Evolutionary conservation across 306 rosid genomes (phyloP).

Genomic region (Fragaria iinumae): DNA sequence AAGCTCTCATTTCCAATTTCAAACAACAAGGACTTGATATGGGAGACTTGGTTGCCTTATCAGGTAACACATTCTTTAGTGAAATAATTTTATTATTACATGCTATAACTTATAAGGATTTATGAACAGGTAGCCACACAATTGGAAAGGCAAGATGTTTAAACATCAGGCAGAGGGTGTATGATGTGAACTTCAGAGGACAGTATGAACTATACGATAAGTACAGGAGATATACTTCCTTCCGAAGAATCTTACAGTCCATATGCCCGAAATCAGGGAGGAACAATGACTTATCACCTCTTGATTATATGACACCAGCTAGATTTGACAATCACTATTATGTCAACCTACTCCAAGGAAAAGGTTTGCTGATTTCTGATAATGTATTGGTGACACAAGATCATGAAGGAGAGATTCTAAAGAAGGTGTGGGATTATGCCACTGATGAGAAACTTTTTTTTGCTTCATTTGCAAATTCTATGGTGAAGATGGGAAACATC

Average conservation of each 20-base stretch:
- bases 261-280: slow-evolving; percentile 70
- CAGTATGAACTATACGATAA: slow-evolving; percentile 41
- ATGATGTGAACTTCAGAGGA: slow-evolving; percentile 40
- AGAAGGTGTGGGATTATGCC: slow-evolving; percentile 66
- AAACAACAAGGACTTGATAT: slow-evolving; percentile 65
- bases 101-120: not conserved
- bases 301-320: slow-evolving; percentile 66
- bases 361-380: slow-evolving; percentile 73
- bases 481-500: slow-evolving; percentile 85
- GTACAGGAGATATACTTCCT: slow-evolving; percentile 57
- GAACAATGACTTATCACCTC: slow-evolving; percentile 55
- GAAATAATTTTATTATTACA: not conserved
- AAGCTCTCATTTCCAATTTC: slow-evolving; percentile 58
- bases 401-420: slow-evolving; percentile 42
- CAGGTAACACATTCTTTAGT: slow-evolving; percentile 41
- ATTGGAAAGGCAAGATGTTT: slow-evolving; percentile 81
- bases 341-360: slow-evolving; percentile 68
- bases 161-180: slow-evolving; percentile 67
- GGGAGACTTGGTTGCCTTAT: slow-evolving; percentile 62
- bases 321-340: slow-evolving; percentile 78
- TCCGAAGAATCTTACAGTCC: slow-evolving; percentile 54
- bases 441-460: slow-evolving; percentile 61
- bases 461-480: slow-evolving; percentile 60
- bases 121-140: slow-evolving; percentile 72
- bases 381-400: slow-evolving; percentile 62